Base-by-base conservation (phyloP, 2,329 filamentous ascomycete genomes). In the Calonectria hawksworthii region DNA sequence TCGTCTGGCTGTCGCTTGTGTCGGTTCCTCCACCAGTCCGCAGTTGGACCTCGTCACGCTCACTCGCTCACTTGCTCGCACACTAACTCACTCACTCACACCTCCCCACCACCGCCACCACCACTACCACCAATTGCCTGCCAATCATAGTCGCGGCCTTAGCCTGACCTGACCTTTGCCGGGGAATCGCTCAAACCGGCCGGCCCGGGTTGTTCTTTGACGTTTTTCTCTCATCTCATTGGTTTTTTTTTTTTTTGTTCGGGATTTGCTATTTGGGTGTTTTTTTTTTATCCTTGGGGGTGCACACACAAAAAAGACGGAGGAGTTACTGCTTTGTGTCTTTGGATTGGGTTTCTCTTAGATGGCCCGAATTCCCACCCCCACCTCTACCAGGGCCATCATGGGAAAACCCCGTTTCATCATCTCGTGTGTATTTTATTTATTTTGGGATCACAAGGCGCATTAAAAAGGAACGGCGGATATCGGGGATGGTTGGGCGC, bases 371-470 rank as follows among this genome's bases (percentile, higher is more conserved):
- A 38, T 56, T 28, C 64, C 44, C 16, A 50, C 30, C 50, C 61
- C 70, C 70, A 63, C 54, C 50, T 72, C 21, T 9, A 32, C 54
- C 65, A 30, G 67, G 70, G 76, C 54, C 64, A 52, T 23, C 50
- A 76, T 70, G 70, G 71, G 72, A 69, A 76, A 69, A 76, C 74
- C 76, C 71, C 72, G 73, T 61, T 67, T 76, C 73, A 76, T 74
- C 51, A 70, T 76, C 73, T 65, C 74, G 69, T 69, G 68, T 54
- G 51, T 56, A 3, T 32, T 34, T 34, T 75, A 51, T 68, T 73
- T 78, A 73, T 44, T 54, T 72, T 74, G 74, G 73, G 72, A 70
- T 80, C 71, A 77, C 52, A 41, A 41, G 78, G 78, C 78, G 78
- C 75, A 79, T 65, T 65, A 75, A 69, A 76, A 78, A 73, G 70